Conservation (phyloP, 345 rosid genomes). For the Lepidium didymum region DNA sequence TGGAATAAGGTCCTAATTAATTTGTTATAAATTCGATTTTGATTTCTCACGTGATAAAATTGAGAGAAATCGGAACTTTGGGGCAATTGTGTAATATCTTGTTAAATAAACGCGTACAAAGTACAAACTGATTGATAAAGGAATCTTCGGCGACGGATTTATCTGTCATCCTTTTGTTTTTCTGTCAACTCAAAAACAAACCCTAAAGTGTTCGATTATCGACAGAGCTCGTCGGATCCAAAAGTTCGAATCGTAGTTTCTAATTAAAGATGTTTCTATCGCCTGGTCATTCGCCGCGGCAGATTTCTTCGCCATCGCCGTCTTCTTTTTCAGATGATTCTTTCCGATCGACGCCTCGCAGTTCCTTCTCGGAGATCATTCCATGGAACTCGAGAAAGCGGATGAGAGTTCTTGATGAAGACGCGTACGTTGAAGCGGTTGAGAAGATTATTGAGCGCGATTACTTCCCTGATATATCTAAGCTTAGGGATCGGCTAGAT, state of each 20-base stretch:
- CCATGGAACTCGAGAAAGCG: conserved; percentile 43
- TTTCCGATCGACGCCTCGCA: conserved; percentile 19
- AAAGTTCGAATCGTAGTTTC: neutral
- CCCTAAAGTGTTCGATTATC: conserved; percentile 5
- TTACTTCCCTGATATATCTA: conserved; percentile 87
- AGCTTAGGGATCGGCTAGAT: conserved; percentile 90
- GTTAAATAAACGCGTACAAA: conserved; percentile 17
- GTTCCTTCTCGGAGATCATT: conserved; percentile 28
- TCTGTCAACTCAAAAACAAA: neutral
- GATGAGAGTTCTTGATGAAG: conserved; percentile 71
- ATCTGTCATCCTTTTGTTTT: neutral
- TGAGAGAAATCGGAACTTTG: neutral
- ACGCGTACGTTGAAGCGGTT: conserved; percentile 71
- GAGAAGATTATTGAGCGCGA: conserved; percentile 97
- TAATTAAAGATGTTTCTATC: conserved; percentile 52
- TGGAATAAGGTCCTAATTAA: no score
- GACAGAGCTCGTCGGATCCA: neutral
- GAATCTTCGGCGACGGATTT: neutral
- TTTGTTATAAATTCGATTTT: neutral
- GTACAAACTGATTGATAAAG: conserved; percentile 6
- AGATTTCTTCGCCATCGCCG: conserved; percentile 62
- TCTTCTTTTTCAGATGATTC: conserved; percentile 31
- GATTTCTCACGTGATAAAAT: neutral
- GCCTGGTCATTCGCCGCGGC: conserved; percentile 81
- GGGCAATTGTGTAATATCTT: neutral